Base-by-base conservation (phyloP, 2,329 filamentous ascomycete genomes). In the Xenosphaeropsis pyriputrescens region DNA sequence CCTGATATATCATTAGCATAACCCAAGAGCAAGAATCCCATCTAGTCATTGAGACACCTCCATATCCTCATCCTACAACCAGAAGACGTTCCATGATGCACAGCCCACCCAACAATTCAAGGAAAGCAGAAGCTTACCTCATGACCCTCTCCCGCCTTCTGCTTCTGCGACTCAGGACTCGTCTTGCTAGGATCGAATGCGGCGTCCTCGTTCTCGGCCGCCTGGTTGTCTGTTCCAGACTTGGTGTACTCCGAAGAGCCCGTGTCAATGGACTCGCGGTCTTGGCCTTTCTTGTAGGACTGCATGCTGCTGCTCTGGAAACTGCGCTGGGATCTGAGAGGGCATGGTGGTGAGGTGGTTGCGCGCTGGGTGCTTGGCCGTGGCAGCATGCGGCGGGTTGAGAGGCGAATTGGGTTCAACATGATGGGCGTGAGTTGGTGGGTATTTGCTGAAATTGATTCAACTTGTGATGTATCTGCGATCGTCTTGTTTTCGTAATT, bases 151-250 rank as follows among this genome's bases (percentile, higher is more conserved):
- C 53, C 58, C 7, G 64, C 63, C 19, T 57, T 47, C 5, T 58
- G 45, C 47, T 62, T 69, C 57, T 75, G 71, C 16, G 58, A 51
- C 52, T 85, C 77, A 0, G 85, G 85, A 15, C 66, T 61, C 18
- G 81, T 88, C 54, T 72, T 72, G 39, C 65, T 58, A 0, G 76
- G 73, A 52, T 85, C 68, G 57, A 83, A 93, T 1, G 85, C 79
- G 0, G 76, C 68, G 32, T 76, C 65, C 3, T 62, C 54, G 40
- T 70, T 62, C 19, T 67, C 61, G 0, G 68, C 65, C 0, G 76
- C 68, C 11, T 61, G 59, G 32, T 71, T 65, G 34, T 76, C 83
- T 0, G 72, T 72, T 3, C 74, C 80, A 36, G 73, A 75, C 52
- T 79, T 74, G 40, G 73, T 72, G 57, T 78, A 73, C 53, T 93